phyloP scores from a whole-genome alignment of 805 yeast genomes.

The Ascoidea asiatica region DNA sequence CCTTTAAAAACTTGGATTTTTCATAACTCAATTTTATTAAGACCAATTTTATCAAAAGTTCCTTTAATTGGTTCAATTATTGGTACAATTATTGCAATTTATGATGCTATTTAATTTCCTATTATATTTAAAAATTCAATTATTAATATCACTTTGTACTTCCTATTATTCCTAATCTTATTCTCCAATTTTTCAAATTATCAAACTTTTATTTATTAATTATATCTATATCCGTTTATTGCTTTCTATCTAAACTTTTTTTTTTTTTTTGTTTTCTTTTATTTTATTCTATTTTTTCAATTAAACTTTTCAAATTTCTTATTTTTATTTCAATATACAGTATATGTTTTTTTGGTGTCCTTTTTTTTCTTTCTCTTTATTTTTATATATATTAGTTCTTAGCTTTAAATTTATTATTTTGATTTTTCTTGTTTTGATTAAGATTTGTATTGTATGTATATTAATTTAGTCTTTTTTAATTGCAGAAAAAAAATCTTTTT shows the following conservation, averaged over 20 bases:
- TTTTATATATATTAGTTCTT: background rate
- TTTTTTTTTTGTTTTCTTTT: background rate
- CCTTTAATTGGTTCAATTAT: slow-evolving; percentile 18
- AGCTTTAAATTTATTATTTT: background rate
- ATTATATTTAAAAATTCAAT: slow-evolving; percentile 3
- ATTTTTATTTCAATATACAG: background rate
- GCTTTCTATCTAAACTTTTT: background rate
- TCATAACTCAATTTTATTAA: slow-evolving; percentile 15
- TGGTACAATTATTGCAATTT: slow-evolving; percentile 22
- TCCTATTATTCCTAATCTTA: slow-evolving; percentile 1
- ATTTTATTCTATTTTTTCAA: background rate
- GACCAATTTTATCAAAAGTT: slow-evolving; percentile 19
- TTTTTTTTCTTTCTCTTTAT: background rate
- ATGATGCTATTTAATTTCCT: slow-evolving; percentile 17
- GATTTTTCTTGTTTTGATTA: background rate
- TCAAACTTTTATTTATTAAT: background rate
- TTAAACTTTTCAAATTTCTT: background rate
- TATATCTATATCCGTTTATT: background rate
- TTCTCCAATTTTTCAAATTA: background rate
- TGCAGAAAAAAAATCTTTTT: background rate
- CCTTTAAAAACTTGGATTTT: slow-evolving; percentile 9
- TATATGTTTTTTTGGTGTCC: background rate
- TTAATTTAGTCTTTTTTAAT: background rate
- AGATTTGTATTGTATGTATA: background rate
- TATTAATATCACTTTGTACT: background rate